Evolutionary conservation across 306 rosid species (phyloP), one percentile per base, ranked within the genome.

Genomic region (Pyrus bretschneideri): DNA sequence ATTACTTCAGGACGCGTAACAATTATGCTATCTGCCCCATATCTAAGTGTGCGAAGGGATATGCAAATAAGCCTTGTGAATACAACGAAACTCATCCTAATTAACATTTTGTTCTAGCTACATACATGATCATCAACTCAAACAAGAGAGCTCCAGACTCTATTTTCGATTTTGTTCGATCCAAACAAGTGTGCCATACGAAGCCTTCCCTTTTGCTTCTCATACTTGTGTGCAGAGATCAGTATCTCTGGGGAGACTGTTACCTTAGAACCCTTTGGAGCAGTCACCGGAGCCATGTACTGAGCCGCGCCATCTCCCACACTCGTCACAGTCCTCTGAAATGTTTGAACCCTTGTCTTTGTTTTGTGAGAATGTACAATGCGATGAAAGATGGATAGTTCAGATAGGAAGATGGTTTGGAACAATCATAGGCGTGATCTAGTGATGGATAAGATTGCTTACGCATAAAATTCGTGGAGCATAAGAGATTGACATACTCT

Each of bases 371-470:
- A 17, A 9, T 3, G 2, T 75, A 79, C 6, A 75, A 66, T 5
- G 68, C 75, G 11, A 87, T 71, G 73, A 89, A 85, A 2, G 91
- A 87, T 25, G 93, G 93, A 58, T 86, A 81, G 70, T 90, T 87
- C 38, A 83, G 77, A 78, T 85, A 88, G 18, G 63, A 65, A 3
- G 85, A 83, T n/a, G 89, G 81, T n/a, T 75, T 72, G 12, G 75
- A 80, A 69, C 86, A 87, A 4, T 52, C 68, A 15, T 85, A 86
- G 29, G 78, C 72, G 2, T 10, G 85, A 83, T 62, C 88, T 80
- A 13, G 87, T 83, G 55, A 87, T 80, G 23, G 71, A 19, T 25
- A 44, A 11, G 79, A 89, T 80, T 85, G 84, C 30, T 76, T 79
- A 11, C 27, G 10, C 12, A 85, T 82, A 10, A 72, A 81, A 1